Evolutionary conservation across 2,329 filamentous ascomycete genomes (phyloP).

Genomic region (Penicillium sp.): DNA sequence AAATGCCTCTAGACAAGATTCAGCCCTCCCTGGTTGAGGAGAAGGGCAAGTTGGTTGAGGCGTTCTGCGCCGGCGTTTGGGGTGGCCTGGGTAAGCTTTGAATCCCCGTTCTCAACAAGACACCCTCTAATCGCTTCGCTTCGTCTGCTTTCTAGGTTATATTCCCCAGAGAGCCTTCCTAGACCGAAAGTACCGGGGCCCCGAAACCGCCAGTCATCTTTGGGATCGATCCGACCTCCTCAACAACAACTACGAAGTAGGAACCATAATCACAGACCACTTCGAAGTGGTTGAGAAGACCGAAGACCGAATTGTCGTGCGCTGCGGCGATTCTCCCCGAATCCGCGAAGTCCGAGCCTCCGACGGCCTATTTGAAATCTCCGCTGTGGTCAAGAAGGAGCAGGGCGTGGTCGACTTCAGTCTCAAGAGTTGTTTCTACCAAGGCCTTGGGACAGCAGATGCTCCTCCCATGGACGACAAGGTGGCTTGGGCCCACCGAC

Average conservation of each 20-base stretch:
- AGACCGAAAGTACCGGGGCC: slow-evolving; percentile 59
- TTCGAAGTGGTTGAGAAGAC: slow-evolving; percentile 71
- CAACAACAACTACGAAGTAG: slow-evolving; percentile 60
- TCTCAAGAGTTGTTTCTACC: slow-evolving; percentile 67
- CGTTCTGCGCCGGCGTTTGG: slow-evolving; percentile 70
- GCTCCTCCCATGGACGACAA: slow-evolving; percentile 48
- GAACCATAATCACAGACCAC: slow-evolving; percentile 68
- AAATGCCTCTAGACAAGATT: slow-evolving; percentile 64
- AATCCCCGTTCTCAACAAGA: background rate
- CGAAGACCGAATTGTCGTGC: slow-evolving; percentile 60
- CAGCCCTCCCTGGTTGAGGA: slow-evolving; percentile 65
- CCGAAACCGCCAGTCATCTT: slow-evolving; percentile 61
- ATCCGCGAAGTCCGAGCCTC: slow-evolving; percentile 57
- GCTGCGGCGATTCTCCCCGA: slow-evolving; percentile 67
- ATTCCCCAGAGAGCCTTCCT: slow-evolving; percentile 61
- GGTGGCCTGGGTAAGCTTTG: slow-evolving; percentile 59
- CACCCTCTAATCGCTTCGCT: background rate
- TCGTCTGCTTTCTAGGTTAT: slow-evolving; percentile 27
- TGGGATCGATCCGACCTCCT: slow-evolving; percentile 62
- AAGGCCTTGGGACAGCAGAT: slow-evolving; percentile 50
- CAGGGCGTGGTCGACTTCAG: slow-evolving; percentile 63
- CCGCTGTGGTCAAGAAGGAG: slow-evolving; percentile 60
- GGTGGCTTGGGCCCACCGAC: slow-evolving; percentile 55
- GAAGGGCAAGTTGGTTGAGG: slow-evolving; percentile 62
- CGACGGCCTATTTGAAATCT: slow-evolving; percentile 69